Conservation (phyloP, 495 filamentous ascomycete genomes). For the Daldinia childiae region DNA sequence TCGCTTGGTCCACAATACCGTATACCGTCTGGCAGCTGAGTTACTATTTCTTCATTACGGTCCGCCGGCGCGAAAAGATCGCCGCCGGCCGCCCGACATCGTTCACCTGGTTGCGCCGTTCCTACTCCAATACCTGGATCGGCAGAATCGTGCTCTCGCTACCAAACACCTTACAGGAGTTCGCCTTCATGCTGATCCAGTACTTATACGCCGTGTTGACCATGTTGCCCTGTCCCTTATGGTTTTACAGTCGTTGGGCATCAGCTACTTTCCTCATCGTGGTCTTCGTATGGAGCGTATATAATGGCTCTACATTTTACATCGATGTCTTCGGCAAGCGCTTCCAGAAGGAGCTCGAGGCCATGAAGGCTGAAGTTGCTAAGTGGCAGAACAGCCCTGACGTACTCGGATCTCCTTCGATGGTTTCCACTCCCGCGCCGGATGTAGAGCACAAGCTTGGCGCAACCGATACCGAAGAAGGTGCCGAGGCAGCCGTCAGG, state of each 20-base stretch:
- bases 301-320: constrained; percentile 96
- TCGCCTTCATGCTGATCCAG: constrained; percentile 95
- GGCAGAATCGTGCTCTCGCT: constrained; percentile 83
- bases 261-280: constrained; percentile 77
- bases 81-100: constrained; percentile 94
- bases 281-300: constrained; percentile 89
- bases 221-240: constrained; percentile 92
- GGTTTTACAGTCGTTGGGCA: constrained; percentile 90
- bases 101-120: constrained; percentile 95
- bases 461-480: constrained; percentile 29
- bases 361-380: constrained; percentile 85
- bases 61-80: constrained; percentile 91
- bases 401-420: constrained; percentile 50
- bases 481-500: constrained; percentile 33
- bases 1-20: constrained; percentile 90
- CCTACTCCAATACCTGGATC: constrained; percentile 87
- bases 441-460: constrained; percentile 20
- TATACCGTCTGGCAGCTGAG: constrained; percentile 91
- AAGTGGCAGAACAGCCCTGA: constrained; percentile 80
- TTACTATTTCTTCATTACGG: constrained; percentile 94
- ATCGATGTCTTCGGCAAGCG: constrained; percentile 96
- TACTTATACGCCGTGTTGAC: constrained; percentile 89
- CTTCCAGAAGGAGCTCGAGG: constrained; percentile 95
- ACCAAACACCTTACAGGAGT: constrained; percentile 79
- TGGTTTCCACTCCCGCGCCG: constrained; percentile 47